Percentiles rank a stretch among this genome's conserved stretches.
These are phyloP conservation scores for Chrysosphaeria jannelii DNA, from an alignment of 2,329 filamentous ascomycete genomes.

Conservation along the genomic window DNA sequence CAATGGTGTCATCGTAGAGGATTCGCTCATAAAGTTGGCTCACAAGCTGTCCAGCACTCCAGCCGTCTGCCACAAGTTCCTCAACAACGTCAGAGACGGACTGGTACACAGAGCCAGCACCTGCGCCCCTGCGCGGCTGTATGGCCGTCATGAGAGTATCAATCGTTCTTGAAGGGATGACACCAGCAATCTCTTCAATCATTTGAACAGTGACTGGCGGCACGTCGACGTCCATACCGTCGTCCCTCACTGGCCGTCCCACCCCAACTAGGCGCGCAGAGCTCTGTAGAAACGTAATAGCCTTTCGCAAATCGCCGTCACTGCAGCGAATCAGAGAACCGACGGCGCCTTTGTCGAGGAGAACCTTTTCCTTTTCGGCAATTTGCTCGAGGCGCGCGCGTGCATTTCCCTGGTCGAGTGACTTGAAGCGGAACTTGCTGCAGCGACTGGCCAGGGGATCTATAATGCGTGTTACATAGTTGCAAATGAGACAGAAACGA, in stretches of 20 bases:
- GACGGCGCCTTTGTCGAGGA: slow-evolving; percentile 46
- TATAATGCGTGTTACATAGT: slow-evolving; percentile 95
- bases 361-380: slow-evolving; percentile 46
- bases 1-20: slow-evolving; percentile 57
- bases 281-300: slow-evolving; percentile 87
- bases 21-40: slow-evolving; percentile 53
- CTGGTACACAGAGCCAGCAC: slow-evolving; percentile 33
- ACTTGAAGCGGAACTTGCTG: slow-evolving; percentile 95
- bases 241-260: slow-evolving; percentile 10
- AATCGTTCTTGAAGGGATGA: slow-evolving; percentile 54
- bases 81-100: slow-evolving; percentile 53
- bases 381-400: slow-evolving; percentile 55
- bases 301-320: slow-evolving; percentile 83
- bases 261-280: slow-evolving; percentile 69
- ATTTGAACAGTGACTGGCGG: slow-evolving; percentile 42
- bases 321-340: slow-evolving; percentile 64
- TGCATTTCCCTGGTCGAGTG: slow-evolving; percentile 63
- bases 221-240: slow-evolving; percentile 7
- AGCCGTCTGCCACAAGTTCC: slow-evolving; percentile 82
- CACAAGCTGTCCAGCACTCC: slow-evolving; percentile 77
- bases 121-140: slow-evolving; percentile 19
- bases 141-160: slow-evolving; percentile 42
- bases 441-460: slow-evolving; percentile 82
- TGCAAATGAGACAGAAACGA: slow-evolving; percentile 89
- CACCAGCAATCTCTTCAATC: slow-evolving; percentile 85